Evolutionary conservation across 2,329 filamentous ascomycete genomes (phyloP).

Genomic region (Zelopaecilomyces penicillatus): DNA sequence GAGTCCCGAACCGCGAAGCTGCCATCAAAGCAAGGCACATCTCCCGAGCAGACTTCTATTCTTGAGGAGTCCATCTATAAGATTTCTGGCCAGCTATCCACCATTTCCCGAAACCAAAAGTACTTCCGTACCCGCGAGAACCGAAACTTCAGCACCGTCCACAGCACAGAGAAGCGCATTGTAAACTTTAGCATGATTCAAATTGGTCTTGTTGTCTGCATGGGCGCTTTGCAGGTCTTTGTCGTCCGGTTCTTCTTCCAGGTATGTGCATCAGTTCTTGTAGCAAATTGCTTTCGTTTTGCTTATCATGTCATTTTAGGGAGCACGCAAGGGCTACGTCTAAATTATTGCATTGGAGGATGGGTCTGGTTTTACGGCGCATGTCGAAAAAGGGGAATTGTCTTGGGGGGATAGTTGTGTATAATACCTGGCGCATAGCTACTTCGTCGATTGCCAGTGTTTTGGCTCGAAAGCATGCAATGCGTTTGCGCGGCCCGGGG

Average conservation of each 20-base stretch:
- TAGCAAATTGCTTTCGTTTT: not conserved
- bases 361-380: slow-evolving; percentile 22
- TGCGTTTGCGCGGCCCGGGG: slow-evolving; percentile 2
- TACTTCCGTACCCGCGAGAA: slow-evolving; percentile 99
- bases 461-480: slow-evolving; percentile 10
- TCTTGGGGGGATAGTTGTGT: slow-evolving; percentile 20
- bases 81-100: slow-evolving; percentile 84
- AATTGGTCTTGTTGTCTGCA: slow-evolving; percentile 80
- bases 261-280: slow-evolving; percentile 33
- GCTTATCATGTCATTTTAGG: slow-evolving; percentile 30
- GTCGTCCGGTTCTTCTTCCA: slow-evolving; percentile 99
- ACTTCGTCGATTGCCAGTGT: slow-evolving; percentile 1
- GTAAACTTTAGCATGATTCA: slow-evolving; percentile 97
- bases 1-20: slow-evolving; percentile 67
- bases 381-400: slow-evolving; percentile 21
- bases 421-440: slow-evolving; percentile 9
- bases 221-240: slow-evolving; percentile 95
- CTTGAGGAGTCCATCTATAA: slow-evolving; percentile 95
- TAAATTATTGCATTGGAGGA: slow-evolving; percentile 29
- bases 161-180: slow-evolving; percentile 90
- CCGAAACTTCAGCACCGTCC: slow-evolving; percentile 95
- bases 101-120: slow-evolving; percentile 94
- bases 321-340: slow-evolving; percentile 62
- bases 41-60: slow-evolving; percentile 77
- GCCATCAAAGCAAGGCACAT: slow-evolving; percentile 80